phyloP scores from a whole-genome alignment of 768 basidiomycete species.

The Mycena vulgaris region DNA sequence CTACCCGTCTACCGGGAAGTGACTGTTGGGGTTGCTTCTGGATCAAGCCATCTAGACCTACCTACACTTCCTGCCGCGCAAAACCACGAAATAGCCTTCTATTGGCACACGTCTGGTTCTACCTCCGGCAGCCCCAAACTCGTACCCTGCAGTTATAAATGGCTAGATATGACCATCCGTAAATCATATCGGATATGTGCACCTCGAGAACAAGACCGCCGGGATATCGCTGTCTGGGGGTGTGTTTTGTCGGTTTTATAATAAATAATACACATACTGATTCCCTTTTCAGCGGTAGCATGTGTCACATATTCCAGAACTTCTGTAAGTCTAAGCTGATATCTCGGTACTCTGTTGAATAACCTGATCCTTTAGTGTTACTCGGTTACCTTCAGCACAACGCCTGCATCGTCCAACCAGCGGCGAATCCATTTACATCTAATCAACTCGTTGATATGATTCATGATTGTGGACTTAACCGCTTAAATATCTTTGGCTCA shows the following conservation, averaged over 20 bases:
- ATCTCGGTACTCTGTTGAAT: slow-evolving; percentile 42
- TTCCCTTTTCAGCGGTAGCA: slow-evolving; percentile 74
- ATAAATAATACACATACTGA: slow-evolving; percentile 46
- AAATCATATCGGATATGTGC: slow-evolving; percentile 70
- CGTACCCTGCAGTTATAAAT: slow-evolving; percentile 77
- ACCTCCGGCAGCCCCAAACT: slow-evolving; percentile 90
- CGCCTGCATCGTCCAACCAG: slow-evolving; percentile 53
- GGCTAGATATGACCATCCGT: slow-evolving; percentile 73
- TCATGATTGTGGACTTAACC: slow-evolving; percentile 75
- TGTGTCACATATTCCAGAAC: slow-evolving; percentile 86
- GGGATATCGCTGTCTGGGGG: slow-evolving; percentile 84
- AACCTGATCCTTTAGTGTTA: slow-evolving; percentile 64
- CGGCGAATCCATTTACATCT: slow-evolving; percentile 63
- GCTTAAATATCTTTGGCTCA: slow-evolving; percentile 81
- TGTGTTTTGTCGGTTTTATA: slow-evolving; percentile 57
- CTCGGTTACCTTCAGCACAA: slow-evolving; percentile 79
- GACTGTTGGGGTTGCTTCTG: slow-evolving; percentile 56
- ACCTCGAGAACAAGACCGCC: slow-evolving; percentile 65
- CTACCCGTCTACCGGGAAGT: slow-evolving; percentile 65
- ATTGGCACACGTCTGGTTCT: slow-evolving; percentile 88
- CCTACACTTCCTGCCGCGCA: slow-evolving; percentile 44
- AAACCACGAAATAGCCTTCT: slow-evolving; percentile 67
- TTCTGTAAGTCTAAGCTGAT: slow-evolving; percentile 69
- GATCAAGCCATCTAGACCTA: slow-evolving; percentile 58
- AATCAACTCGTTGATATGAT: slow-evolving; percentile 84